Base-by-base conservation (phyloP, 1,284 basidiomycete genomes). In the Lignosus rhinocerotis region DNA sequence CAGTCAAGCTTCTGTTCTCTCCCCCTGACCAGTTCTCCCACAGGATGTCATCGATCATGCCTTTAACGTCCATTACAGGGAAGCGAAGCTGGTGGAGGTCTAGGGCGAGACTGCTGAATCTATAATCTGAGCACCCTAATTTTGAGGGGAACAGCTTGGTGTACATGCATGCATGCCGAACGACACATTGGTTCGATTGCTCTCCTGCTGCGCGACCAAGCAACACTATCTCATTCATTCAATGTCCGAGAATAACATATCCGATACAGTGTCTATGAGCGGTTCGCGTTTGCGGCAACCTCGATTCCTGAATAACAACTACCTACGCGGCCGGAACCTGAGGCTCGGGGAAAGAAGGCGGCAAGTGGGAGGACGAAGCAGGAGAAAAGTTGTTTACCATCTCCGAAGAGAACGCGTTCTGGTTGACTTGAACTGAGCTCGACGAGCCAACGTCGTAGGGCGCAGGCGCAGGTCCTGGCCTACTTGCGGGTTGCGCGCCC, bases 371-470 rank as follows among this genome's bases (percentile, higher is more conserved):
- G 21, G 56, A 44, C 2, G 58, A 58, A 25, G 58, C 48, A 21
- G 63, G 63, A 9, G 60, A 55, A 56, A 61, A 64, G 58, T 56
- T 56, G 63, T 58, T 64, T 45, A 53, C 63, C 59, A 64, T 61
- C 55, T 64, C 55, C 42, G 59, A 60, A 31, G 59, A 55, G 55
- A 64, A 64, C 42, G 62, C 51, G 55, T 60, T 60, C 17, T 56
- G 53, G 53, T 53, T 52, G 41, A 51, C 51, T 48, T 64, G 60
- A 17, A 64, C 56, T 19, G 58, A 55, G 55, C 55, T 60, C 17
- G 60, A 60, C 39, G 63, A 60, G 51, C 58, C 63, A n/a, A 64
- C 51, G 53, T 61, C 55, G 57, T 64, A 64, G 21, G 62, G 49
- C 11, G 51, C 43, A 32, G 58, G 50, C 19, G 42, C 36, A 36